Base-by-base conservation (phyloP, 202 grass and related monocot species). In the Elaeis oleifera region DNA sequence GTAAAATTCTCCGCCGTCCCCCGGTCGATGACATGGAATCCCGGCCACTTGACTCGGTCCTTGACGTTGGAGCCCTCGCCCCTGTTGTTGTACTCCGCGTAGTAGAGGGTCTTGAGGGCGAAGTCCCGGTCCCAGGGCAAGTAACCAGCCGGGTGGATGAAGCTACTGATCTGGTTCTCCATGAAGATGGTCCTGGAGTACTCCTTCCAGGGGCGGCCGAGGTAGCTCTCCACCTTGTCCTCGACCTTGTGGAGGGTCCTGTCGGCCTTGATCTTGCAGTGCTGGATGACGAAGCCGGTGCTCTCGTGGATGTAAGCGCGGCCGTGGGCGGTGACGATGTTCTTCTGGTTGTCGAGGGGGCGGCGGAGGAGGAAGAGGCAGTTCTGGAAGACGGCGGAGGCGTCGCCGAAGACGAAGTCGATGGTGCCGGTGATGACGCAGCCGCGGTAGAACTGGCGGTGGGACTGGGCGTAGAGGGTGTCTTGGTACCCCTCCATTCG, bases 391-490 rank as follows among this genome's bases (percentile, higher is more conserved):
- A 67, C 2, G 15, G 50, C 6, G 24, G 50, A 16, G 26, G 64
- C 27, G 50, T 67, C 51, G 23, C 64, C 64, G 64, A 67, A 67
- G 64, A 67, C 53, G 64, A 67, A 67, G 17, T 67, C 50, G 51
- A 67, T 6, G 25, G 64, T 67, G 15, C 64, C 64, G 25, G 64
- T 28, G 50, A 67, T 19, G 64, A 32, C 18, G 64, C 64, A 67
- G 25, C 18, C 31, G 14, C 62, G 62, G 49, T 65, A 65, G 60
- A 63, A 63, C 9, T 63, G 60, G 5, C 32, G 31, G 31, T 63
- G 31, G 18, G 60, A 19, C 17, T 63, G 60, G 18, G 15, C 31
- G 60, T 63, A 63, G 18, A 63, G 32, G 1, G 60, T 63, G 60
- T 63, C 60, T 11, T 63, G 60, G 60, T 63, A 63, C 3, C 18